A percentile compares a stretch with the other conserved stretches of the same genome.
These are phyloP conservation scores for Endothia cerciana DNA, from an alignment of 2,329 filamentous ascomycete species.

Conservation along the genomic window DNA sequence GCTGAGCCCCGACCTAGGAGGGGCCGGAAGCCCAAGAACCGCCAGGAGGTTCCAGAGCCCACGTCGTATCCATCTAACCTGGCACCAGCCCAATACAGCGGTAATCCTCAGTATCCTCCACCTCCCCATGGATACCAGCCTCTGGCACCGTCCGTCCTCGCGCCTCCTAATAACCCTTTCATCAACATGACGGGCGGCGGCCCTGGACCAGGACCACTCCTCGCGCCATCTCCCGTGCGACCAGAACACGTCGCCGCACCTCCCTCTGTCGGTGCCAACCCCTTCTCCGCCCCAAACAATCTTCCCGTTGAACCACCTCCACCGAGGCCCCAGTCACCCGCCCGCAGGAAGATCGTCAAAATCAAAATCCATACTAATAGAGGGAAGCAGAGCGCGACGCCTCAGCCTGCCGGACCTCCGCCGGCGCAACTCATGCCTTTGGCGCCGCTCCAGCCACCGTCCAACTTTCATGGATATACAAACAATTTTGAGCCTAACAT, in stretches of 20 bases:
- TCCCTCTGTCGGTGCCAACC: conserved; percentile 27
- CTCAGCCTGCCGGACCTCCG: conserved; percentile 22
- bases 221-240: conserved; percentile 27
- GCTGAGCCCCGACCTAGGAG: conserved; percentile 42
- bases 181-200: conserved; percentile 29
- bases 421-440: conserved; percentile 17
- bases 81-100: neutral
- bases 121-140: conserved; percentile 16
- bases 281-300: conserved; percentile 28
- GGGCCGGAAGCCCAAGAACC: conserved; percentile 29
- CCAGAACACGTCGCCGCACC: conserved; percentile 19
- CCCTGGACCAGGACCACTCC: conserved; percentile 23
- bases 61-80: conserved; percentile 25
- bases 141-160: conserved; percentile 17
- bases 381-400: conserved; percentile 21
- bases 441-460: conserved; percentile 24
- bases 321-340: conserved; percentile 21
- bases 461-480: conserved; percentile 26
- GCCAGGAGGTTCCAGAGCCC: conserved; percentile 21
- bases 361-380: conserved; percentile 26
- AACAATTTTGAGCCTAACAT: conserved; percentile 24
- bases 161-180: conserved; percentile 27
- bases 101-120: neutral
- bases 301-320: conserved; percentile 20
- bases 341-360: conserved; percentile 23